Percentiles rank a stretch among this genome's conserved stretches.
Evolutionary conservation across 2,329 filamentous ascomycete genomes (phyloP).

Genomic region (Didymella pinodella): DNA sequence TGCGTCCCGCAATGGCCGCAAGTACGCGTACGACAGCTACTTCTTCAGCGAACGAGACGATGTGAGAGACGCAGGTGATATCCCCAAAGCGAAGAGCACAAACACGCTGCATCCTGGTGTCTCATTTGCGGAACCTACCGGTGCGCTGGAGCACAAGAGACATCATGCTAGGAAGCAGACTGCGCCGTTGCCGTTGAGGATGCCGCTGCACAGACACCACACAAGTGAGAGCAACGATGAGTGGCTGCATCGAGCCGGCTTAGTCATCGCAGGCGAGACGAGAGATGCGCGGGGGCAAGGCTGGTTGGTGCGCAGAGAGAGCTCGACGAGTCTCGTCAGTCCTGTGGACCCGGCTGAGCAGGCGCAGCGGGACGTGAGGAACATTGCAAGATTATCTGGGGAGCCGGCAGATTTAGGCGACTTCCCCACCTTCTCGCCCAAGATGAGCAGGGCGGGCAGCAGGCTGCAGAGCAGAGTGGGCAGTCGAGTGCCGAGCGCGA

Average conservation of each 20-base stretch:
- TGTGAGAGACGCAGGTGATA: constrained; percentile 39
- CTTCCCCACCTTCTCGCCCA: constrained; percentile 39
- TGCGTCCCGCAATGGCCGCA: constrained; percentile 48
- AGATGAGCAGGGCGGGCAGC: constrained; percentile 44
- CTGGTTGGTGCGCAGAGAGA: constrained; percentile 65
- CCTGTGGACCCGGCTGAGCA: constrained; percentile 48
- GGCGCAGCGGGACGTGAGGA: constrained; percentile 28
- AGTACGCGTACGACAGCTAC: constrained; percentile 46
- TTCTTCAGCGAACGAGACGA: constrained; percentile 38
- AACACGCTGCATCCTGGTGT: constrained; percentile 49
- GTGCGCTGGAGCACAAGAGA: constrained; percentile 16
- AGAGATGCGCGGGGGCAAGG: constrained; percentile 69
- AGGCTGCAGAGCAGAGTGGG: constrained; percentile 48
- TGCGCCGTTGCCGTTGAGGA: constrained; percentile 38
- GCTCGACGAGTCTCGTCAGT: constrained; percentile 61
- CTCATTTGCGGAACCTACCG: constrained; percentile 27
- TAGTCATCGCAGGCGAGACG: constrained; percentile 64
- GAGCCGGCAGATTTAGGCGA: constrained; percentile 41
- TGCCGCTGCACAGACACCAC: constrained; percentile 39
- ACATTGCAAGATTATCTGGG: constrained; percentile 43
- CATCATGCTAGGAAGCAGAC: constrained; percentile 46
- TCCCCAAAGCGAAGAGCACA: constrained; percentile 59
- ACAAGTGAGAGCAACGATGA: constrained; percentile 54
- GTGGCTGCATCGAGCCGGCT: constrained; percentile 67
- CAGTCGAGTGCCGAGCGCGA: constrained; percentile 51